A percentile compares a stretch with the other conserved stretches of the same genome.
These are phyloP conservation scores for Kodamaea ohmeri DNA, from an alignment of 1,139 yeast species.

Conservation along the genomic window DNA sequence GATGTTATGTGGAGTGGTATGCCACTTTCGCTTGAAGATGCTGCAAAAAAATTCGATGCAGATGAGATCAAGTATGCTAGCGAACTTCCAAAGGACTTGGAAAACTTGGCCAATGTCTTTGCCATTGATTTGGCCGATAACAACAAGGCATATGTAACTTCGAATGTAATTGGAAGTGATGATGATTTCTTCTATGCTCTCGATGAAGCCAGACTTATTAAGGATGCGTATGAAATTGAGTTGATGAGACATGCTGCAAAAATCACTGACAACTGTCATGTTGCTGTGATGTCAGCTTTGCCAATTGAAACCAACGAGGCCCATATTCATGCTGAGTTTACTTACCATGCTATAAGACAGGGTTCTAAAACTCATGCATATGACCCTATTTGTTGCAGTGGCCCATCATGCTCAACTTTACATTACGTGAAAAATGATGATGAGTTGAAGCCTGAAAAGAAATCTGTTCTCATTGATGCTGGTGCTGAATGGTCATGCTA, in stretches of 20 bases:
- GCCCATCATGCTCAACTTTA: slow-evolving; percentile 85
- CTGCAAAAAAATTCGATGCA: slow-evolving; percentile 64
- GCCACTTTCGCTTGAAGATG: slow-evolving; percentile 71
- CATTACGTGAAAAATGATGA: slow-evolving; percentile 89
- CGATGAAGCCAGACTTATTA: slow-evolving; percentile 81
- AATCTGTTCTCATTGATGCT: slow-evolving; percentile 81
- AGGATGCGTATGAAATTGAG: slow-evolving; percentile 77
- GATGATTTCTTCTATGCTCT: slow-evolving; percentile 64
- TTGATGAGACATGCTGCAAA: slow-evolving; percentile 76
- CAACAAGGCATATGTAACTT: slow-evolving; percentile 28
- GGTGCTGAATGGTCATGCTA: slow-evolving; percentile 97
- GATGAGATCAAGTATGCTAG: slow-evolving; percentile 70
- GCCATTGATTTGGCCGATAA: slow-evolving; percentile 47
- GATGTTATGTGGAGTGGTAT: slow-evolving; percentile 97
- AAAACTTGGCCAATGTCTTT: slow-evolving; percentile 23
- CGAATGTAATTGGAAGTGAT: slow-evolving; percentile 33
- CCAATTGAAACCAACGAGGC: slow-evolving; percentile 87
- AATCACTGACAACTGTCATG: slow-evolving; percentile 84
- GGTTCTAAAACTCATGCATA: slow-evolving; percentile 87
- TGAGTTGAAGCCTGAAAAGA: slow-evolving; percentile 47
- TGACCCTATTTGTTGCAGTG: slow-evolving; percentile 95
- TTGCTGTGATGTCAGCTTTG: slow-evolving; percentile 88
- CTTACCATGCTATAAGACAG: slow-evolving; percentile 90
- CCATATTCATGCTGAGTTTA: slow-evolving; percentile 92
- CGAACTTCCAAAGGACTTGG: slow-evolving; percentile 39